Percentiles rank a stretch among this genome's conserved stretches.
Evolutionary conservation across 306 rosid species (phyloP).

Genomic region (Prunus kanzakura): DNA sequence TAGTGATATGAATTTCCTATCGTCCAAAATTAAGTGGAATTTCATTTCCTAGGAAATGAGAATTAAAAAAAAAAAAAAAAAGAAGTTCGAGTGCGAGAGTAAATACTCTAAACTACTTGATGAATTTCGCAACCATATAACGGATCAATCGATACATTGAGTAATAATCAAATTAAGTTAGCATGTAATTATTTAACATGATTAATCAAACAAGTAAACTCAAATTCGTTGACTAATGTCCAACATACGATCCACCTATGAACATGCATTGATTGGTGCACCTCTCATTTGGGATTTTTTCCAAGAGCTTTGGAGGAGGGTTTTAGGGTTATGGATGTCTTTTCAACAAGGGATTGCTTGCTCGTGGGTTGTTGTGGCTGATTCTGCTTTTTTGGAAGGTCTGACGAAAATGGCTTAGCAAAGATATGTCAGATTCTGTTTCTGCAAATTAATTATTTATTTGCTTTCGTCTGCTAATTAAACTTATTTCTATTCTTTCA

Average conservation of each 20-base stretch:
- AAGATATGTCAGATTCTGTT: constrained; percentile 27
- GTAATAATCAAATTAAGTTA: no score
- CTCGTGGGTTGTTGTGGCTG: background rate
- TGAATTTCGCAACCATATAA: no score
- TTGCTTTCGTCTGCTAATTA: background rate
- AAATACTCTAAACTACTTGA: no score
- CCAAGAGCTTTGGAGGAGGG: background rate
- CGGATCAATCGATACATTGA: accelerated
- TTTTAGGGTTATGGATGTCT: background rate
- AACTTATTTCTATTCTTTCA: background rate
- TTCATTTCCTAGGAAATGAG: background rate
- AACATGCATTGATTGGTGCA: no score
- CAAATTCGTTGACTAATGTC: background rate
- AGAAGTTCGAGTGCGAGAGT: no score
- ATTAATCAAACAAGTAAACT: no score
- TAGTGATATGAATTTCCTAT: background rate
- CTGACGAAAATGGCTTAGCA: background rate
- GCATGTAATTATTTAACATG: no score
- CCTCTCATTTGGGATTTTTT: no score
- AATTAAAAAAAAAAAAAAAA: no score
- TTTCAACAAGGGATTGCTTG: background rate
- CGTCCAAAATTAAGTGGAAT: background rate
- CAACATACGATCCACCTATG: background rate
- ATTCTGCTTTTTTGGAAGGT: background rate
- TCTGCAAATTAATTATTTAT: background rate